Evolutionary conservation across 2,329 filamentous ascomycete genomes (phyloP).

Genomic region (Xylaria sp.): DNA sequence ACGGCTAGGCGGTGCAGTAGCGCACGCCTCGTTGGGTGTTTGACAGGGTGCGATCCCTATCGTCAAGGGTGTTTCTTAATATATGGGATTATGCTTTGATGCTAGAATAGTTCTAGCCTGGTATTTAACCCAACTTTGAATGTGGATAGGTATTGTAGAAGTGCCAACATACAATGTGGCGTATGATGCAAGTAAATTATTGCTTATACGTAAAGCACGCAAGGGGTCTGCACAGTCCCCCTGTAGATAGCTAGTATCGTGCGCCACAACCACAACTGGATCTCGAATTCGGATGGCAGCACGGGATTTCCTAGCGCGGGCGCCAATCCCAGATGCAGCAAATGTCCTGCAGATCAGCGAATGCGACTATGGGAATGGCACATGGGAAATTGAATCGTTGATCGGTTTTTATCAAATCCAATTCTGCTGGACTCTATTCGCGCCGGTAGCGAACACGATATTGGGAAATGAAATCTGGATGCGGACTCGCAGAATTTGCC

Average conservation of each 20-base stretch:
- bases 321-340: constrained; percentile 22
- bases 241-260: constrained; percentile 5
- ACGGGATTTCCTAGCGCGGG: constrained; percentile 22
- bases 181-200: constrained; percentile 1
- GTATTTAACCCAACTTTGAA: not conserved
- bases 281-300: constrained; percentile 12
- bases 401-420: not conserved
- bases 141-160: not conserved
- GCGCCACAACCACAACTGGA: constrained; percentile 11
- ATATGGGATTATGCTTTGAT: not conserved
- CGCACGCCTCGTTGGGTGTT: not conserved
- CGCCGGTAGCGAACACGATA: not conserved
- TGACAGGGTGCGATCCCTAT: not conserved
- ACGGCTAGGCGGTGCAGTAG: constrained; percentile 15
- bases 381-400: not conserved
- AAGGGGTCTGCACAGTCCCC: not conserved
- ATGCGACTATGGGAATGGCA: not conserved
- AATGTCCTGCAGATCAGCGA: constrained; percentile 24
- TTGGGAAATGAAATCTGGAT: constrained; percentile 16
- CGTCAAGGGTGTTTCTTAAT: constrained; percentile 5
- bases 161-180: constrained; percentile 7
- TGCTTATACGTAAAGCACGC: constrained; percentile 2
- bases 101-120: not conserved
- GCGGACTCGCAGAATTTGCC: constrained; percentile 13
- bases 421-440: not conserved